These are phyloP conservation scores for Pestalotiopsis fici DNA, from an alignment of 2,329 filamentous ascomycete species.

Conservation along the genomic window DNA sequence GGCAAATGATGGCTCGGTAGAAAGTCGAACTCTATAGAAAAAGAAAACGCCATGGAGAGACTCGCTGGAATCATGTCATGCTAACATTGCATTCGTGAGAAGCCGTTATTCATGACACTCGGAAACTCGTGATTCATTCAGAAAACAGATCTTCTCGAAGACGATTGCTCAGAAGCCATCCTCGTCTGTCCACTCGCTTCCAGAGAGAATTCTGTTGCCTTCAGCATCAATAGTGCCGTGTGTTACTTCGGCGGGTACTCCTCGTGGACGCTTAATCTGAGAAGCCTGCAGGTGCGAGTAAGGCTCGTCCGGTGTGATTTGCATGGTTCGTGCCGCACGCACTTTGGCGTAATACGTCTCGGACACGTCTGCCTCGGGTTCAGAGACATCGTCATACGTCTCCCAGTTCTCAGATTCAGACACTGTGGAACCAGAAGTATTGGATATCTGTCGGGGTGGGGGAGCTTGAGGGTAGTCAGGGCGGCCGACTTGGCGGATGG, in stretches of 20 bases:
- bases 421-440: slow-evolving; percentile 68
- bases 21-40: neutral
- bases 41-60: slow-evolving; percentile 7
- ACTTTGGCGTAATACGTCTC: slow-evolving; percentile 82
- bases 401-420: slow-evolving; percentile 97
- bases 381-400: slow-evolving; percentile 85
- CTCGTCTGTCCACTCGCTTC: slow-evolving; percentile 69
- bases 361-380: slow-evolving; percentile 72
- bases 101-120: slow-evolving; percentile 17
- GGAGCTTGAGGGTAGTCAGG: slow-evolving; percentile 42
- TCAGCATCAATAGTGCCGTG: slow-evolving; percentile 56
- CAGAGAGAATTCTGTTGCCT: slow-evolving; percentile 63
- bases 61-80: slow-evolving; percentile 8
- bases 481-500: slow-evolving; percentile 40
- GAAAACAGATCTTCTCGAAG: slow-evolving; percentile 10
- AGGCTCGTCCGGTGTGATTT: slow-evolving; percentile 53
- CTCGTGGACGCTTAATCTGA: slow-evolving; percentile 55
- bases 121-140: slow-evolving; percentile 24
- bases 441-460: slow-evolving; percentile 67
- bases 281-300: slow-evolving; percentile 39
- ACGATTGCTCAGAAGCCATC: slow-evolving; percentile 51
- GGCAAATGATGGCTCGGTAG: neutral
- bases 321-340: slow-evolving; percentile 68
- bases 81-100: slow-evolving; percentile 24
- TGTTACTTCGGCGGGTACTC: slow-evolving; percentile 46